Evolutionary conservation across 1,284 basidiomycete genomes (phyloP), one percentile per base, ranked within the genome.

Genomic region (Irpex sp.): DNA sequence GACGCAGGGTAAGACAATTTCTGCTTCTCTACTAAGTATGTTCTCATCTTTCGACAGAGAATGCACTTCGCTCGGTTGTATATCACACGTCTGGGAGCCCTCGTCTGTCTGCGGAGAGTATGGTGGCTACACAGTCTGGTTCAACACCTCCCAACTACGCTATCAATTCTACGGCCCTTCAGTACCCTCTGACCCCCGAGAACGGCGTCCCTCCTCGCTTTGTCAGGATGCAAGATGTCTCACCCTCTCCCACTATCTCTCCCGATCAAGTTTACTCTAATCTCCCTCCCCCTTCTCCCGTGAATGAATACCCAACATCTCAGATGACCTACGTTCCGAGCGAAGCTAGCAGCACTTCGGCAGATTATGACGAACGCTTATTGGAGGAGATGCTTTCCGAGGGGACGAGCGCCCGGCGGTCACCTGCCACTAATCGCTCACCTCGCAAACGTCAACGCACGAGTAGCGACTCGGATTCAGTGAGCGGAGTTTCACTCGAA

Each of bases 221-320:
- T 65, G 70, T 74, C 31, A 66, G 69, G 63, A 69, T 71, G 38
- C 66, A 71, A n/a, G 71, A 74, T 40, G 68, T 75, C 44, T 71
- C 72, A n/a, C 72, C 73, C 36, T 72, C 73, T 13, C 73, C 73
- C 34, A 63, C 68, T 44, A 63, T 71, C 55, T 73, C 72, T 15
- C 72, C 72, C 37, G 65, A 64, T 48, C 67, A 69, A 44, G 67
- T 65, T 34, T 71, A 61, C 62, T 63, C 65, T 19, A 60, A 13
- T 31, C 59, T 62, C 11, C 61, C 63, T 6, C 9, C 58, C n/a
- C 37, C 13, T 17, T 57, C 63, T 34, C 44, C 52, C 11, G 34
- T 44, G 15, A 57, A 19, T 11, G 47, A 36, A 7, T 57, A 34
- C 55, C 13, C 55, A 15, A 31, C 47, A 37, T 17, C 47, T 7